A percentile compares a stretch with the other conserved stretches of the same genome.
Evolutionary conservation across 1,284 basidiomycete species (phyloP).

Genomic region (Phenoliferia sp.): DNA sequence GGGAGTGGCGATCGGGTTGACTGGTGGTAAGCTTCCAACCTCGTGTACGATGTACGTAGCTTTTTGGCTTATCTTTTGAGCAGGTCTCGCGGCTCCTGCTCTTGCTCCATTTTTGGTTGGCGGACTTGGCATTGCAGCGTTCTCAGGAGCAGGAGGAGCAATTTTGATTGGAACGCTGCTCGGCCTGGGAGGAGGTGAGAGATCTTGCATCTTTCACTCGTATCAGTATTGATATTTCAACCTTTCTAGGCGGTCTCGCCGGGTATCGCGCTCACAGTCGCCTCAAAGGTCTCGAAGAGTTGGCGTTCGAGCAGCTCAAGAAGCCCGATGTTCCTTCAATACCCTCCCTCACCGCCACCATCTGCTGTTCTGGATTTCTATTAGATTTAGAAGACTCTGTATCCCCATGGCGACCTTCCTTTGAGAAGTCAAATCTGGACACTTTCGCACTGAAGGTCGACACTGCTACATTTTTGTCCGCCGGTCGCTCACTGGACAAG

Average conservation of each 20-base stretch:
- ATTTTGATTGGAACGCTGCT: conserved; percentile 51
- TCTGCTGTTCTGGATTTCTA: conserved; percentile 49
- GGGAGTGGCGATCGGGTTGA: conserved; percentile 49
- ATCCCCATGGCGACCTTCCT: conserved; percentile 42
- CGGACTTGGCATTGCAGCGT: conserved; percentile 41
- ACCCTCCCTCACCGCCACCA: conserved; percentile 30
- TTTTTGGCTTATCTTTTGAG: neutral
- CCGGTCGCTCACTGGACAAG: neutral
- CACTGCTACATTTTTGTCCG: conserved; percentile 19
- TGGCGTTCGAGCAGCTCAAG: conserved; percentile 46
- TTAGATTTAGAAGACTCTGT: conserved; percentile 46
- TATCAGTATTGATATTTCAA: neutral
- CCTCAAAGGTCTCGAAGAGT: conserved; percentile 50
- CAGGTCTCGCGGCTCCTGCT: conserved; percentile 50
- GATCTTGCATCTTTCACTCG: neutral
- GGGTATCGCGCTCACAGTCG: conserved; percentile 48
- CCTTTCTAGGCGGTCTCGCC: conserved; percentile 42
- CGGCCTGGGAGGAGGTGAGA: conserved; percentile 48
- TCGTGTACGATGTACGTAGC: neutral
- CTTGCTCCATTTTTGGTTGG: conserved; percentile 49
- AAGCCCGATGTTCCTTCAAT: conserved; percentile 39
- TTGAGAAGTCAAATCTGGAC: conserved; percentile 40
- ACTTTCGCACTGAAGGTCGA: conserved; percentile 46
- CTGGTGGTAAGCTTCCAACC: conserved; percentile 42
- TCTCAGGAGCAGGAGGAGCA: conserved; percentile 43